Base-by-base conservation (phyloP, 2,329 filamentous ascomycete genomes). In the Paecilomyces sp. region DNA sequence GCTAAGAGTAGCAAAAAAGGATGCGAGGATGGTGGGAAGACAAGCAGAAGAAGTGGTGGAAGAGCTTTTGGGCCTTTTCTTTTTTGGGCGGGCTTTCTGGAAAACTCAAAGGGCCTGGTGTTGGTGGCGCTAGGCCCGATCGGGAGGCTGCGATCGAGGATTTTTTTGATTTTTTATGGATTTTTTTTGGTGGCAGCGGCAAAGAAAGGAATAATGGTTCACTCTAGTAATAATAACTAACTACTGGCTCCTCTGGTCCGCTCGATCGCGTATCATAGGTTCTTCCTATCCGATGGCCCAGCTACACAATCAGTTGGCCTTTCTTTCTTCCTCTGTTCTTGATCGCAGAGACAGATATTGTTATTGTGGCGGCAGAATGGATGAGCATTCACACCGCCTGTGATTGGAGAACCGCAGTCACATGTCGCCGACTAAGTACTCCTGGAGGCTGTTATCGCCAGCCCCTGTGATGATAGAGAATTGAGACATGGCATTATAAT, bases 41-140 rank as follows among this genome's bases (percentile, higher is more conserved):
- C 36, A 12, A 28, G 25, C 25, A 28, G 25, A 28, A 28, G 55
- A 61, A 61, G 56, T 61, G 62, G 56, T 57, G 60, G 53, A 60
- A 60, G 47, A 61, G 55, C 63, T 64, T 63, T 61, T 62, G 61
- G 58, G 41, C 41, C 53, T 58, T 65, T 63, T 65, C 57, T 25
- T 28, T 28, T 28, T 28, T 28, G 25, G 25, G 25, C 51, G 51
- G 51, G 51, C 33, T 57, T 66, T 67, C 65, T 68, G 66, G 65
- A 71, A 74, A 73, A 71, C 64, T 72, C 66, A 72, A 72, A 70
- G 65, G 62, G 62, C 67, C 22, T 22, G 22, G 60, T 62, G 64
- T 66, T 65, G 24, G 30, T 57, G 55, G 30, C 47, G 33, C 58
- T 60, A 60, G 58, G 18, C 62, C 61, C 15, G 34, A 28, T 63